These are phyloP conservation scores for Nakazawaea anatomiae DNA, from an alignment of 805 yeast genomes.

Conservation along the genomic window DNA sequence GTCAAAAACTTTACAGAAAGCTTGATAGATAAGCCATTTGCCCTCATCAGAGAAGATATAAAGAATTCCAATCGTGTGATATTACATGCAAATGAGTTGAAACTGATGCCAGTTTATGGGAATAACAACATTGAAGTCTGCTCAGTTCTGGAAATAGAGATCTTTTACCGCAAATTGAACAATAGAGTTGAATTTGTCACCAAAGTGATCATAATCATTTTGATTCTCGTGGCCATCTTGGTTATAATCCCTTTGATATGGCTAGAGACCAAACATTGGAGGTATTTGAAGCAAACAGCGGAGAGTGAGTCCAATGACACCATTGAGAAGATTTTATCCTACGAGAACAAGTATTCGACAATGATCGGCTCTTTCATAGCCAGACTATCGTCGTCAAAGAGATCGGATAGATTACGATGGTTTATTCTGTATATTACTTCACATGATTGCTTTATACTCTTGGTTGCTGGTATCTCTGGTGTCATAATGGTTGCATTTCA, in stretches of 20 bases:
- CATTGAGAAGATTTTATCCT: slow-evolving; percentile 20
- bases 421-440: slow-evolving; percentile 45
- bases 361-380: slow-evolving; percentile 16
- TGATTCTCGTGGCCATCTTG: slow-evolving; percentile 34
- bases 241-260: slow-evolving; percentile 37
- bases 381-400: slow-evolving; percentile 1
- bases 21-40: slow-evolving; percentile 57
- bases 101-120: not conserved
- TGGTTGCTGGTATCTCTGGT: slow-evolving; percentile 55
- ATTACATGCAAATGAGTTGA: slow-evolving; percentile 1
- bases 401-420: slow-evolving; percentile 30
- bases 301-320: slow-evolving; percentile 8
- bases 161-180: slow-evolving; percentile 7
- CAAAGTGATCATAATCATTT: slow-evolving; percentile 11
- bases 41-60: slow-evolving; percentile 34
- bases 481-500: slow-evolving; percentile 50
- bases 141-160: not conserved
- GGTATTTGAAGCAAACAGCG: slow-evolving; percentile 30
- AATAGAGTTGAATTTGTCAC: not conserved
- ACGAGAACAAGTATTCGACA: slow-evolving; percentile 18
- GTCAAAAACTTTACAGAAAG: slow-evolving; percentile 54
- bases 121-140: not conserved
- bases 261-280: slow-evolving; percentile 45
- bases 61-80: slow-evolving; percentile 19
- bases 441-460: slow-evolving; percentile 39